Evolutionary conservation across 139 green algal genomes (phyloP), one percentile per base, ranked within the genome.

Genomic region (Closterium sp.): DNA sequence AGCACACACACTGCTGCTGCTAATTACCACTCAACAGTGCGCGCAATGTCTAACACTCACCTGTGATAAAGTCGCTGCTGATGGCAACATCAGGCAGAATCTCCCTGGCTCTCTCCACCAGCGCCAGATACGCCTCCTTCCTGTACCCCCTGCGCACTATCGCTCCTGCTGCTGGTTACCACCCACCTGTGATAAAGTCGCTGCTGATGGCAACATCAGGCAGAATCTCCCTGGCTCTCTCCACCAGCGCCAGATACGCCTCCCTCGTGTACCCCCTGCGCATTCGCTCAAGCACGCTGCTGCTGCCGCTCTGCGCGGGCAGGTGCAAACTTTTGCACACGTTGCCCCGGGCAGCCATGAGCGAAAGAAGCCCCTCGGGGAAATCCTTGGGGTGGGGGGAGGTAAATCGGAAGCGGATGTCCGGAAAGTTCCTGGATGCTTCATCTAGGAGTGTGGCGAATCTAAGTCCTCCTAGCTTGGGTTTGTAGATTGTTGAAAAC

Each of bases 371-470:
- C 32, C 96, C 95, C 64, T 96, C 93, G 2, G 93, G 93, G 76
- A 96, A 96, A 86, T 96, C 94, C 87, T 98, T 98, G 1, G 97
- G 97, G 90, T 99, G 97, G 34, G 97, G 97, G 0, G 95, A 97
- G 9, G 97, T 98, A 93, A 98, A 98, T 21, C 97, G 96, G 83
- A 99, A 94, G 33, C 97, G 94, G 94, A 98, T 97, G 91, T 99
- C 97, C 1, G 96, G 95, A 91, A 98, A 95, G 9, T 97, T 90
- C 2, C 2, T 55, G 1, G 97, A 95, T 28, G 97, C 95, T 5
- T 34, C 19, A 30, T 97, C 94, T 64, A 99, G 94, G 90, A 99
- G 93, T 90, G 98, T 93, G 0, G 96, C 96, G 95, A 99, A 99
- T 0, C 23, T 95, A 34, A 19, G 95, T 2, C 96, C 96, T 1